Evolutionary conservation across 805 yeast genomes (phyloP), one percentile per base, ranked within the genome.

Genomic region (Lipomyces sp.): DNA sequence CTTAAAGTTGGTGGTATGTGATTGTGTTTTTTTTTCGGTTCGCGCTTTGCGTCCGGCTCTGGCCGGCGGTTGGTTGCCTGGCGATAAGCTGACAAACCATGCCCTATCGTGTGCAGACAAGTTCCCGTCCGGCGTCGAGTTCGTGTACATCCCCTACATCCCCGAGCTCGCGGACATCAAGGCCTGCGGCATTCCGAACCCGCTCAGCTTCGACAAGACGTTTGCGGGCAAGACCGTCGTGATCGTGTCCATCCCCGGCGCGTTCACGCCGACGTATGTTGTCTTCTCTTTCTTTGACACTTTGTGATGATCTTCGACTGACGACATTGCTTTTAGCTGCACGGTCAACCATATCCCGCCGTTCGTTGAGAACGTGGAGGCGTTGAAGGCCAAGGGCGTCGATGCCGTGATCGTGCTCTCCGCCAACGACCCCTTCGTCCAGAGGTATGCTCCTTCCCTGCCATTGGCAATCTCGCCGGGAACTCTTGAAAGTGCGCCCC

Each of bases 181-280:
- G 43, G 67, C 71, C 4, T 72, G 76, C 50, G 76, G 76, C 24
- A 60, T 68, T 43, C 76, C 76, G 29, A 61, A 57, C 37, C 59
- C 63, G 33, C 63, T 65, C 35, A 64, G 66, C 57, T 59, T 68
- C 31, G 68, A 64, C 63, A 64, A 65, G 63, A 68, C 67, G 58
- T 59, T 71, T 29, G 53, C 63, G 19, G 64, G 60, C 62, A 79
- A 80, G 72, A 80, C 75, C 61, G 79, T 83, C 29, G 80, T 85
- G 38, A 72, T 86, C 61, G 86, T 87, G 29, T 76, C 84, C 52
- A 89, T 86, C 31, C 93, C 95, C 55, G 95, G 59, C 56, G 93
- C 95, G 10, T 86, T 85, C 75, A 85, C 95, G 24, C 95, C 91
- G 49, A 80, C 91, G 58, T 53, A 46, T 19, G 58, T 13, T 3